Conservation (phyloP, 2,329 filamentous ascomycete genomes). For the Macrophomina phaseolina region DNA sequence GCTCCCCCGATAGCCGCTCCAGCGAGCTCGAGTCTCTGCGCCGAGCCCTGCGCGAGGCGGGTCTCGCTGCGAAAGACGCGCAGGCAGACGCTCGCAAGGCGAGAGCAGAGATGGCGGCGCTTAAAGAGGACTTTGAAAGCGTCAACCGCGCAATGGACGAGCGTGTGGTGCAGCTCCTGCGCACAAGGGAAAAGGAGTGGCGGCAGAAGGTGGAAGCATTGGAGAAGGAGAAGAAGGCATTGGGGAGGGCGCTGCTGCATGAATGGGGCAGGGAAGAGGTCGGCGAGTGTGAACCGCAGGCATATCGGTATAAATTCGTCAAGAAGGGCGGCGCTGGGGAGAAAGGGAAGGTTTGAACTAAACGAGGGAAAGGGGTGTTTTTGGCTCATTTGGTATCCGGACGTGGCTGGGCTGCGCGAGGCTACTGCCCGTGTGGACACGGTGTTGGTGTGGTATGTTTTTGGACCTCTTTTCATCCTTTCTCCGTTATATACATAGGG, state of each 20-base stretch:
- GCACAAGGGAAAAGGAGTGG: conserved; percentile 18
- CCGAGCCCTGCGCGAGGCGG: conserved; percentile 2
- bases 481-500: no score
- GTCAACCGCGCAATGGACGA: conserved; percentile 26
- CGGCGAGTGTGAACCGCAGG: conserved; percentile 39
- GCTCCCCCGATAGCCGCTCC: not conserved
- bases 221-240: conserved; percentile 38
- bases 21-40: conserved; percentile 12
- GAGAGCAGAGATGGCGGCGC: not conserved
- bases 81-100: not conserved
- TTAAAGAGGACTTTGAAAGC: conserved; percentile 2
- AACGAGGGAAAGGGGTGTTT: not conserved
- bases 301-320: conserved; percentile 41
- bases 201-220: conserved; percentile 28
- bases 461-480: no score
- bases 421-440: no score
- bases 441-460: no score
- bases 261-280: conserved; percentile 74
- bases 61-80: not conserved
- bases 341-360: not conserved
- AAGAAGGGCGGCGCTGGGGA: not conserved
- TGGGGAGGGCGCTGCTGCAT: conserved; percentile 66
- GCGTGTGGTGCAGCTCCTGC: conserved; percentile 14
- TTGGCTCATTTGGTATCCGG: no score
- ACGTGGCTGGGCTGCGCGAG: no score